Base-by-base conservation (phyloP, 768 basidiomycete species). In the Lentinula guzmanii region DNA sequence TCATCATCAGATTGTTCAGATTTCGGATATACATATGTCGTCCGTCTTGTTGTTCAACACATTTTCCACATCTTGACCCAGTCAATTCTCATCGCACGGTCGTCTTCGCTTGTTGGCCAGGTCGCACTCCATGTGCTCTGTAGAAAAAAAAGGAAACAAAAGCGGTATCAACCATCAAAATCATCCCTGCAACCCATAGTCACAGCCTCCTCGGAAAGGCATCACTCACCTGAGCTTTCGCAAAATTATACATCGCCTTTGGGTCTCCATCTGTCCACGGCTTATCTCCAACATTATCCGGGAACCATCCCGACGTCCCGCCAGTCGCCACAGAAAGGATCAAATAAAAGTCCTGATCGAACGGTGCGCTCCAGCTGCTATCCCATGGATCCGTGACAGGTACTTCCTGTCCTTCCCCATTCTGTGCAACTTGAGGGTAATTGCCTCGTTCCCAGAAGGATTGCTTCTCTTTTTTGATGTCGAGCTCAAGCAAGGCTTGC, bases 251-350 rank as follows among this genome's bases (percentile, higher is more conserved):
- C 88, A 90, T 90, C 8, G 90, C 90, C n/a, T 77, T 74, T 71
- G 63, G 52, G 13, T 64, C 60, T 1, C 78, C 82, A 69, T 93
- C 89, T 58, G 86, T 75, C 91, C 91, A 92, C 15, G 89, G 87
- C 71, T 93, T 92, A 58, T 71, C 77, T 39, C 90, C 91, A 3
- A 84, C 75, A 5, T 77, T 79, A 68, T 96, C 94, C 0, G 90
- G 90, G 82, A 95, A 95, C 89, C 89, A 95, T 24, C 93, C 93
- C 63, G 83, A 86, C 57, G 89, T 93, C 0, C 91, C 92, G 0
- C 93, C 93, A 0, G 79, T 91, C 0, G 87, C 90, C 8, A 95
- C 74, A 65, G 88, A 78, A 59, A 95, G 76, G 54, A 89, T 81
- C 21, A 95, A 71, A 77, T 91, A 94, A 71, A 96, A 95, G 1